Evolutionary conservation across 495 filamentous ascomycete species (phyloP), one percentile per base, ranked within the genome.

Genomic region (Aspergillus carlsbadensis): DNA sequence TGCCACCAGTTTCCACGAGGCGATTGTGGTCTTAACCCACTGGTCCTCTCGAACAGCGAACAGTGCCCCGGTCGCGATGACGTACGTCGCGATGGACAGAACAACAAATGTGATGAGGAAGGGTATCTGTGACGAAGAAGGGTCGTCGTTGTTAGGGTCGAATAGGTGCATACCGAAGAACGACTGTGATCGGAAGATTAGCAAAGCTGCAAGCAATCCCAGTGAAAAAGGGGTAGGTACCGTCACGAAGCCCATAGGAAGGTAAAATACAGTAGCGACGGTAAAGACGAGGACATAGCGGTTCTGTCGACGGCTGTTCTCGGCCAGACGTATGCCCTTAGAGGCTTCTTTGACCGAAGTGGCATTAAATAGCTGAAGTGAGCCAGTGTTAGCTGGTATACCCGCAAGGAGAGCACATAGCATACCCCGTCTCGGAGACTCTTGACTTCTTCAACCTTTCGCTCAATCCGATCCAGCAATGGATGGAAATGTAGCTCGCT

Each of bases 121-220:
- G 1, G 50, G 37, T 20, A 22, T 43, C 10, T 14, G 22, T 6
- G 37, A 53, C 7, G 39, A 7, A 20, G 22, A 1, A 2, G 21
- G 2, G 10, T 33, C n/a, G 15, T 26, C 22, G 11, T 51, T 51
- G 1, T 22, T 15, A 13, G 13, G 42, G 24, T 52, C 35, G 21
- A 52, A 41, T 29, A 41, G 8, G 11, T 41, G 34, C 49, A 41
- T 26, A 3, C 50, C 50, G 26, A 41, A 53, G 24, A 34, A 43
- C 11, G 49, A 53, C 37, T 53, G 20, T 1, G 8, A 20, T 29
- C n/a, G 17, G 8, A 7, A 3, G n/a, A 10, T 17, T n/a, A 47
- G 17, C 14, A 8, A 26, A 17, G 15, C 2, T 11, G 26, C 4
- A 8, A 31, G n/a, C 7, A 17, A 15, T 11, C 20, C 5, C 15